A percentile compares a stretch with the other conserved stretches of the same genome.
Evolutionary conservation across 1,284 basidiomycete species (phyloP).

Genomic region (Vanrija sp.): DNA sequence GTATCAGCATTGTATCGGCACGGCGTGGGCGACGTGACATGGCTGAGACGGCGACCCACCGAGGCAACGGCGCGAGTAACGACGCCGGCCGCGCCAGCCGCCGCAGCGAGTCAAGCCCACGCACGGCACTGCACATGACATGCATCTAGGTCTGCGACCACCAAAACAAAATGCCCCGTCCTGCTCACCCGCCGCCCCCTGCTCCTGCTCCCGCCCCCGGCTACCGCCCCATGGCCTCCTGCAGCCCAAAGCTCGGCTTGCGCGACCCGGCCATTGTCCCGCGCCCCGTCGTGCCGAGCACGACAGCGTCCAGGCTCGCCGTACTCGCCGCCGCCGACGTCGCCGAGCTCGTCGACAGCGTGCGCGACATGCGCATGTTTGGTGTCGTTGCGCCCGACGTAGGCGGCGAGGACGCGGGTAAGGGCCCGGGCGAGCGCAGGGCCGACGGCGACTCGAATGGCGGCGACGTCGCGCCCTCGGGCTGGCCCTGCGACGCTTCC

Average conservation of each 20-base stretch:
- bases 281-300: background rate
- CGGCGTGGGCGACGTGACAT: no score
- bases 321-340: background rate
- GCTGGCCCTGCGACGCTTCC: conserved; percentile 60
- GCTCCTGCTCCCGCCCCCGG: background rate
- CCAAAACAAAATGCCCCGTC: no score
- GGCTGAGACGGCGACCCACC: no score
- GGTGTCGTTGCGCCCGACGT: conserved; percentile 12
- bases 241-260: conserved; percentile 13
- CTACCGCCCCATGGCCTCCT: conserved; percentile 10
- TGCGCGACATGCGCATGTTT: background rate
- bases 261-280: background rate
- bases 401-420: conserved; percentile 1
- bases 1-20: no score
- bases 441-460: background rate
- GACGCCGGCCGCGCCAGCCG: no score
- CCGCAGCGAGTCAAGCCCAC: no score
- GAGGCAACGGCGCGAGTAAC: no score
- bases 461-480: background rate
- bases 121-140: no score
- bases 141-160: no score
- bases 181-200: no score
- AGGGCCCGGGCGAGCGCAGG: background rate
- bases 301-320: background rate
- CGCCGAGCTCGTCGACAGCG: background rate